Conservation (phyloP, 768 basidiomycete species). For the Russula compacta region DNA sequence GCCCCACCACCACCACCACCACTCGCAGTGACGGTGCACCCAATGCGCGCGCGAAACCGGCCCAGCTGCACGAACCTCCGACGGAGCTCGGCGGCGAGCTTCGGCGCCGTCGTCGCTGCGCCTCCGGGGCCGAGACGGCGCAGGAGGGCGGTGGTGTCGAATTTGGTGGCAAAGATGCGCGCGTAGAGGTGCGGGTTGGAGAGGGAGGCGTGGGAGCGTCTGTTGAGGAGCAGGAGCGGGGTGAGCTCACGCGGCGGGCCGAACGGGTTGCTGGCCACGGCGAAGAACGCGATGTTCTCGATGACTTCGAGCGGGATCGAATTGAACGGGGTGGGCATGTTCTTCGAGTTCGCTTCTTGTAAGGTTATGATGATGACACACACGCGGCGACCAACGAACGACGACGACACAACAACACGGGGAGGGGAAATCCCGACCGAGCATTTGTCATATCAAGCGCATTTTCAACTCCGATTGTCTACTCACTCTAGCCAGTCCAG, state of each 20-base stretch:
- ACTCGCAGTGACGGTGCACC: constrained; percentile 26
- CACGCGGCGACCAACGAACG: neutral
- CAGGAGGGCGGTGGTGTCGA: constrained; percentile 46
- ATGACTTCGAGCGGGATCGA: constrained; percentile 68
- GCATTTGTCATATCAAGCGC: constrained; percentile 5
- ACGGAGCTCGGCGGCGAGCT: constrained; percentile 54
- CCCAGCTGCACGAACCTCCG: constrained; percentile 51
- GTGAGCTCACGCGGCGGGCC: constrained; percentile 55
- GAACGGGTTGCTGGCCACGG: constrained; percentile 36
- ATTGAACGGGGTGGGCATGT: constrained; percentile 29
- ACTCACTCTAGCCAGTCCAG: neutral
- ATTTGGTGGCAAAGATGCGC: constrained; percentile 56
- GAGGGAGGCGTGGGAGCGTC: constrained; percentile 39
- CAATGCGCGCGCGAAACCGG: constrained; percentile 40
- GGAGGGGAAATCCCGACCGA: neutral
- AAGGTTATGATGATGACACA: neutral
- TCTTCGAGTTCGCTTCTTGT: neutral
- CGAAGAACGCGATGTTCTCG: constrained; percentile 65
- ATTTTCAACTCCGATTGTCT: constrained; percentile 13
- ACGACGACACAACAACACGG: neutral
- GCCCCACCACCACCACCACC: no score
- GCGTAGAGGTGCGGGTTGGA: constrained; percentile 71
- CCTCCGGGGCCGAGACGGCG: constrained; percentile 39
- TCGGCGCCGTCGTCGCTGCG: constrained; percentile 29
- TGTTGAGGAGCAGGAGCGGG: constrained; percentile 47